A percentile compares a stretch with the other conserved stretches of the same genome.
Conservation (phyloP, 208 protist genomes). For the Acanthamoeba royreba region DNA sequence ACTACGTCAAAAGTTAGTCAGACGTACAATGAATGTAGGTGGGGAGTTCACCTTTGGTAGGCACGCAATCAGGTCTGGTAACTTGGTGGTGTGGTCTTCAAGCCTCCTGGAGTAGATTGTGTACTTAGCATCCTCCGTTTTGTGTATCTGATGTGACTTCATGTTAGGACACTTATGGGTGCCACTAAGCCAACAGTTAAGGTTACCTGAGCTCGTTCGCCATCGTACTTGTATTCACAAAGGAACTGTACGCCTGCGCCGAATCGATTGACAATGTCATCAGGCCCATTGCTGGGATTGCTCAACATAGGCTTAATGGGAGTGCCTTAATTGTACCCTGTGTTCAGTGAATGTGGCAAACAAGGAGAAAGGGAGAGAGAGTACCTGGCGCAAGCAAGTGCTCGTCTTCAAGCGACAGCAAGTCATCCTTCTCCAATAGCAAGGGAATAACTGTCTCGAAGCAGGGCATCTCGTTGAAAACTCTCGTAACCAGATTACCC, state of each 20-base stretch:
- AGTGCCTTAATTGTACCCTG: neutral
- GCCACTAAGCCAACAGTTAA: neutral
- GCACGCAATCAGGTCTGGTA: constrained; percentile 93
- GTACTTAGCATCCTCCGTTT: constrained; percentile 69
- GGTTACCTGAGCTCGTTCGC: neutral
- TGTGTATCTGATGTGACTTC: constrained; percentile 84
- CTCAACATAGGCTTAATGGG: neutral
- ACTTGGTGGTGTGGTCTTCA: constrained; percentile 97
- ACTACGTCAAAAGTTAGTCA: constrained; percentile 5
- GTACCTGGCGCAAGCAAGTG: neutral
- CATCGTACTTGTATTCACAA: constrained; percentile 42
- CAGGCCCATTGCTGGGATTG: neutral
- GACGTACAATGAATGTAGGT: too few relatives aligned
- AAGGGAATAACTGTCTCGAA: neutral
- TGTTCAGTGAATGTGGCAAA: neutral
- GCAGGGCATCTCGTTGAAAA: constrained; percentile 35
- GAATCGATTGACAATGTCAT: neutral
- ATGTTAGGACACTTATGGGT: too few relatives aligned
- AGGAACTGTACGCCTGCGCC: neutral
- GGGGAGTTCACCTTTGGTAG: neutral
- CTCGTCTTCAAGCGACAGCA: neutral
- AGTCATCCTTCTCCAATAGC: neutral
- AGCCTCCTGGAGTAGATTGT: constrained; percentile 97
- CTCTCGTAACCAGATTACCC: neutral
- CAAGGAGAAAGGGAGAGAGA: neutral